Percentiles rank a stretch among this genome's conserved stretches.
phyloP scores from a whole-genome alignment of 2,329 filamentous ascomycete species.

The Laburnicola sp. region DNA sequence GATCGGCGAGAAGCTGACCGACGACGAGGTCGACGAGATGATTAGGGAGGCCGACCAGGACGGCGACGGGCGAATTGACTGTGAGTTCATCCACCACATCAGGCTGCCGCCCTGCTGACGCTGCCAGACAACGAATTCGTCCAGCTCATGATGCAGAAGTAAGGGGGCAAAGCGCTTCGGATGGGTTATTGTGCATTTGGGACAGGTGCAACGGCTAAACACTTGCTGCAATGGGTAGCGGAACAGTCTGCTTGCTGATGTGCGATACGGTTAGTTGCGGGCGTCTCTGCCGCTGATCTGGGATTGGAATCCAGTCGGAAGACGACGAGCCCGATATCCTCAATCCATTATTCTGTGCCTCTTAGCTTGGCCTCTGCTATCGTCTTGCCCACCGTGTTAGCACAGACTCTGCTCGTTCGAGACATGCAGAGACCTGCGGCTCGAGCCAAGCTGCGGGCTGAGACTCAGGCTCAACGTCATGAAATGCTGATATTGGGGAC shows the following conservation, averaged over 20 bases:
- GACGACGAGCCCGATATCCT: conserved; percentile 39
- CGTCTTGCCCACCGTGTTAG: neutral
- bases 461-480: no score
- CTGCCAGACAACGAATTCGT: conserved; percentile 58
- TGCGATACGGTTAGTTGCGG: conserved; percentile 24
- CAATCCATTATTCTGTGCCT: conserved; percentile 35
- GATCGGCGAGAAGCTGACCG: conserved; percentile 66
- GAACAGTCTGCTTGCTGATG: conserved; percentile 28
- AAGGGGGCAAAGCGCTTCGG: conserved; percentile 33
- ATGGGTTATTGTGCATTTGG: conserved; percentile 35
- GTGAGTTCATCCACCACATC: conserved; percentile 44
- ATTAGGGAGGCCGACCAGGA: conserved; percentile 67
- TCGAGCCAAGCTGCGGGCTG: no score
- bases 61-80: conserved; percentile 66
- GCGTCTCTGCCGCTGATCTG: conserved; percentile 25
- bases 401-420: neutral
- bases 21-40: conserved; percentile 67
- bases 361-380: neutral
- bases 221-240: conserved; percentile 35
- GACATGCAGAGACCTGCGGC: conserved; percentile 3
- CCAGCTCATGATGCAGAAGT: conserved; percentile 61
- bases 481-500: no score
- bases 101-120: conserved; percentile 1
- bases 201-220: conserved; percentile 31
- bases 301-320: conserved; percentile 24